phyloP scores from a whole-genome alignment of 1,139 yeast genomes.

The Taphrina sp. region DNA sequence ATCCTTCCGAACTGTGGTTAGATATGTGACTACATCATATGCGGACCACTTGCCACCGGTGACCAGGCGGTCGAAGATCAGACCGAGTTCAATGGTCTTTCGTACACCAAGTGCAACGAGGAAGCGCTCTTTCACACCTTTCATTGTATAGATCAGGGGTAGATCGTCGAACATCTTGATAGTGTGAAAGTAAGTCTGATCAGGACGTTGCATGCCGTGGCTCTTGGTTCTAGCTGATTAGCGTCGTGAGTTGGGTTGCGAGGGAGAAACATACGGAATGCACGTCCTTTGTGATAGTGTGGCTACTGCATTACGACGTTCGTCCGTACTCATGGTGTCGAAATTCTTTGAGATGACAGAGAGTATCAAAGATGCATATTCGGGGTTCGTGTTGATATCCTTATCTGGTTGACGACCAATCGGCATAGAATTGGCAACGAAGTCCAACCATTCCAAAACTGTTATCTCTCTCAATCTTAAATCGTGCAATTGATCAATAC shows the following conservation, averaged over 20 bases:
- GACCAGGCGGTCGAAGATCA: constrained; percentile 45
- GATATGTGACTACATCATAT: constrained; percentile 45
- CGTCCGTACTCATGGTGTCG: constrained; percentile 37
- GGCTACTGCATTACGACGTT: constrained; percentile 35
- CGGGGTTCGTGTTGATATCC: constrained; percentile 39
- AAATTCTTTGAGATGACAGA: constrained; percentile 41
- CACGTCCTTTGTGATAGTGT: constrained; percentile 41
- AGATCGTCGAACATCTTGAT: constrained; percentile 47
- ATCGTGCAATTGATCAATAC: constrained; percentile 37
- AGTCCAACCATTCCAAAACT: constrained; percentile 42
- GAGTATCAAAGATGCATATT: constrained; percentile 42
- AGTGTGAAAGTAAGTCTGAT: constrained; percentile 43
- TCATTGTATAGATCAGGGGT: constrained; percentile 43
- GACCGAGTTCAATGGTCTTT: constrained; percentile 47
- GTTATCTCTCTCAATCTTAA: constrained; percentile 42
- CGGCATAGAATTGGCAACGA: constrained; percentile 35
- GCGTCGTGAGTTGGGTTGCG: neutral
- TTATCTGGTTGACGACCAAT: constrained; percentile 33
- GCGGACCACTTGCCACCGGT: constrained; percentile 45
- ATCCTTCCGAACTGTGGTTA: constrained; percentile 39
- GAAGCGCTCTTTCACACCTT: constrained; percentile 42
- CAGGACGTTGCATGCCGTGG: constrained; percentile 45
- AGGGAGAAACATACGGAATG: constrained; percentile 40
- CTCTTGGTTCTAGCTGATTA: constrained; percentile 40
- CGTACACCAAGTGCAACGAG: constrained; percentile 45